These are phyloP conservation scores for Talaromyces atroroseus DNA, from an alignment of 2,329 filamentous ascomycete species.

Conservation along the genomic window DNA sequence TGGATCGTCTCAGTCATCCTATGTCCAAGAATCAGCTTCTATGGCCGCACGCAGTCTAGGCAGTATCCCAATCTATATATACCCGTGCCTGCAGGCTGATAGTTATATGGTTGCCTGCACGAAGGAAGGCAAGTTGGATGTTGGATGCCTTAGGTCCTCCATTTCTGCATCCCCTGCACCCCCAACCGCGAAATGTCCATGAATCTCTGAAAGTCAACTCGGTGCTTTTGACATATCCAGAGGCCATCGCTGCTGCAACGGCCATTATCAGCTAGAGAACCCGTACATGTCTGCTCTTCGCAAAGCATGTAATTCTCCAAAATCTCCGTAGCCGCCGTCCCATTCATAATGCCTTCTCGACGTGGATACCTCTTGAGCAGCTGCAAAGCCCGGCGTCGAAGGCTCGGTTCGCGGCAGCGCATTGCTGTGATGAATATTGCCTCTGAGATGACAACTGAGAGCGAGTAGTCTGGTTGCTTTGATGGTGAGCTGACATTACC, in stretches of 20 bases:
- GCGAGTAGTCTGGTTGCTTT: not conserved
- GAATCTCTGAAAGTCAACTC: not conserved
- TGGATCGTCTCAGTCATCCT: no score
- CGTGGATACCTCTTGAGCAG: not conserved
- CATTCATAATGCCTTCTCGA: conserved; percentile 1
- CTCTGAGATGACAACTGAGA: not conserved
- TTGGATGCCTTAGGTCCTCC: not conserved
- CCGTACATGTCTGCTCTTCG: not conserved
- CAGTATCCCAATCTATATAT: no score
- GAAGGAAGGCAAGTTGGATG: no score
- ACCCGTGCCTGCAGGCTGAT: no score
- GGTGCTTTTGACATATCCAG: conserved; percentile 4
- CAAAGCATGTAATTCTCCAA: not conserved
- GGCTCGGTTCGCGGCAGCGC: not conserved
- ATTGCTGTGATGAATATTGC: not conserved
- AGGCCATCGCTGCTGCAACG: not conserved
- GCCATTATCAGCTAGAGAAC: not conserved
- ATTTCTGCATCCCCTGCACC: not conserved
- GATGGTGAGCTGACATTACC: not conserved
- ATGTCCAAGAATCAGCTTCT: no score
- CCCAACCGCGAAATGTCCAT: not conserved
- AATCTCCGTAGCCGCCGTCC: not conserved
- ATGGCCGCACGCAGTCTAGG: no score
- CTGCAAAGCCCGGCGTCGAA: conserved; percentile 1
- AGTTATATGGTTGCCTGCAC: no score